Evolutionary conservation across 257 asterid species (phyloP).

Genomic region (Fraxinus americana): DNA sequence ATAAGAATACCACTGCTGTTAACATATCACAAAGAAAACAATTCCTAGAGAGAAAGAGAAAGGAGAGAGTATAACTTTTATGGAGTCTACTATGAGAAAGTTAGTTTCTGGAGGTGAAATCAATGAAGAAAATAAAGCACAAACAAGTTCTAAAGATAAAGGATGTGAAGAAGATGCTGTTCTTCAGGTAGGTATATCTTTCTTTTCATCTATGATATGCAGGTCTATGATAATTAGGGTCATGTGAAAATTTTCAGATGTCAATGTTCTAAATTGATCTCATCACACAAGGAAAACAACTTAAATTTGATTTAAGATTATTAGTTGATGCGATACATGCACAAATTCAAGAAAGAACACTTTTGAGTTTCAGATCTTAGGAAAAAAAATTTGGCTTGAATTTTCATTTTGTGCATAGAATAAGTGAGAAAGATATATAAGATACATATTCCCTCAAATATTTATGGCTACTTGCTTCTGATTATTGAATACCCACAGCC

Average conservation of each 20-base stretch:
- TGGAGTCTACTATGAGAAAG: constrained; percentile 53
- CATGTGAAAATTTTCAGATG: not conserved
- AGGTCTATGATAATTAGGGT: not conserved
- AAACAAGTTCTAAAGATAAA: constrained; percentile 42
- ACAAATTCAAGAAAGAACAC: not conserved
- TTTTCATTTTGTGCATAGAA: not conserved
- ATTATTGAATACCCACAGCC: too few species aligned
- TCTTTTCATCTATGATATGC: not conserved
- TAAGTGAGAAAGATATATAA: too few species aligned
- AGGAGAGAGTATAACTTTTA: constrained; percentile 15
- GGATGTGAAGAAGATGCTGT: constrained; percentile 37
- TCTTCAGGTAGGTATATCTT: constrained; percentile 50
- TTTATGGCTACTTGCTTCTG: not conserved
- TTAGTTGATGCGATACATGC: not conserved
- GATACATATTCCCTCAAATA: too few species aligned
- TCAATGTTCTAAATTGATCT: not conserved
- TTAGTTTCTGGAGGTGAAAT: constrained; percentile 31
- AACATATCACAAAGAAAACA: constrained; percentile 25
- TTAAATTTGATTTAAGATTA: too few species aligned
- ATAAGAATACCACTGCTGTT: constrained; percentile 39
- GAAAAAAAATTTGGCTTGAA: too few species aligned
- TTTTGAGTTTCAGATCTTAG: not conserved
- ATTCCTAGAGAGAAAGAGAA: constrained; percentile 14
- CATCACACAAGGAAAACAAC: not conserved
- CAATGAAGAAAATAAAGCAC: constrained; percentile 43